Conservation (phyloP, 1,284 basidiomycete species). For the Sporisorium iseilematis-ciliati region DNA sequence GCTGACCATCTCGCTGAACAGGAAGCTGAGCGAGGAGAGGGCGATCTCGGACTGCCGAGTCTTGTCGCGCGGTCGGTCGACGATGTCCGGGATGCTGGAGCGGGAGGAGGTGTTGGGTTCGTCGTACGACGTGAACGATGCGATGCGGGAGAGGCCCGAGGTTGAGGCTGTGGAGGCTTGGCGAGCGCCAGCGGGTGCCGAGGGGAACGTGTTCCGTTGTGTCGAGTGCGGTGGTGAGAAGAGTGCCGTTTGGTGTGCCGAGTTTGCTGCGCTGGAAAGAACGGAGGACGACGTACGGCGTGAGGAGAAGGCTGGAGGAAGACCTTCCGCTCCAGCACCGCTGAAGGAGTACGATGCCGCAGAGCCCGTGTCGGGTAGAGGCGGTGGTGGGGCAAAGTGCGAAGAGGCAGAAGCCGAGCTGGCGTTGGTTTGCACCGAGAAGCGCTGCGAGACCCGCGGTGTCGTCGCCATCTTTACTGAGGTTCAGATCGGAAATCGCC, state of each 20-base stretch:
- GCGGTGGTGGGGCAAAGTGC: not conserved
- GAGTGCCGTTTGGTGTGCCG: slow-evolving; percentile 11
- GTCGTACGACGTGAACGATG: slow-evolving; percentile 17
- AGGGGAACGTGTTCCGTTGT: slow-evolving; percentile 3
- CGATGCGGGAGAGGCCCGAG: slow-evolving; percentile 3
- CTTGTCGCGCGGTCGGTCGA: slow-evolving; percentile 64
- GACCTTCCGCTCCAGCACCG: not conserved
- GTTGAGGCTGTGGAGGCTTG: slow-evolving; percentile 5
- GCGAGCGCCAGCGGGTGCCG: not conserved
- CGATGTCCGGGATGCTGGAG: slow-evolving; percentile 45
- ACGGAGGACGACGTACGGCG: slow-evolving; percentile 23
- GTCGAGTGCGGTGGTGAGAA: slow-evolving; percentile 11
- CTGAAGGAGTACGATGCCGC: slow-evolving; percentile 28
- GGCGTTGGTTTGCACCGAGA: slow-evolving; percentile 37
- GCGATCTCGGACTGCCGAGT: slow-evolving; percentile 47
- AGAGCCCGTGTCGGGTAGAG: not conserved
- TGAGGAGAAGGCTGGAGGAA: slow-evolving; percentile 34
- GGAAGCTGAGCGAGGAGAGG: slow-evolving; percentile 53
- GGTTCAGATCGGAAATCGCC: not conserved
- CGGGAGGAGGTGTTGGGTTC: not conserved
- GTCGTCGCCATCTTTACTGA: slow-evolving; percentile 24
- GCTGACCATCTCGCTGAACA: slow-evolving; percentile 64
- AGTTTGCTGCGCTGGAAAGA: slow-evolving; percentile 11
- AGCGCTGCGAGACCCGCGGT: slow-evolving; percentile 35
- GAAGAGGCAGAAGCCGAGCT: slow-evolving; percentile 20